Conservation (phyloP, 2,329 filamentous ascomycete species). For the Coleophoma cylindrospora region DNA sequence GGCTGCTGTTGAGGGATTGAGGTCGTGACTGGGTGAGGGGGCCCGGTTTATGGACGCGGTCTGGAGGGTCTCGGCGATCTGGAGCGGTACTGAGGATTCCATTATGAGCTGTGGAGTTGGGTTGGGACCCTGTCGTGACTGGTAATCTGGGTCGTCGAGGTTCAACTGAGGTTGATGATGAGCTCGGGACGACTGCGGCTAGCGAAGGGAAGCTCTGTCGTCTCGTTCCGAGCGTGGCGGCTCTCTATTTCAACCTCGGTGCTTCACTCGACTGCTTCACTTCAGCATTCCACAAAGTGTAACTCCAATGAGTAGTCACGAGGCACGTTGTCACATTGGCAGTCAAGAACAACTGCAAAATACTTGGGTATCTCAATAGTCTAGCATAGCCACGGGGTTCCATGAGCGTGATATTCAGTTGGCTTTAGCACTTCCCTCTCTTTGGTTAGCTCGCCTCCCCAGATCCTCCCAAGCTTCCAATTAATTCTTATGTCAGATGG, state of each 20-base stretch:
- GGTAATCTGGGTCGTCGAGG: background rate
- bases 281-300: background rate
- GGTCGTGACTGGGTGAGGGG: slow-evolving; percentile 68
- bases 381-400: no score
- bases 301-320: background rate
- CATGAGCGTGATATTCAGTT: no score
- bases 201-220: background rate
- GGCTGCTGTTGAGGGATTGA: slow-evolving; percentile 74
- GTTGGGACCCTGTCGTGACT: background rate
- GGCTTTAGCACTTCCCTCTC: no score
- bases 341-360: no score
- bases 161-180: background rate
- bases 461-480: no score
- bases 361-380: no score
- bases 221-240: background rate
- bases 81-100: slow-evolving; percentile 41
- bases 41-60: slow-evolving; percentile 69
- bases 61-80: slow-evolving; percentile 77
- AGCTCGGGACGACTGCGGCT: no score
- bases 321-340: background rate
- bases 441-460: no score
- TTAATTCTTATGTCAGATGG: no score
- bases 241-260: background rate
- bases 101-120: slow-evolving; percentile 12
- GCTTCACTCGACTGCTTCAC: background rate